Percentiles rank a stretch among this genome's conserved stretches.
phyloP scores from a whole-genome alignment of 148 eudicot genomes.

The Rhododendron molle region DNA sequence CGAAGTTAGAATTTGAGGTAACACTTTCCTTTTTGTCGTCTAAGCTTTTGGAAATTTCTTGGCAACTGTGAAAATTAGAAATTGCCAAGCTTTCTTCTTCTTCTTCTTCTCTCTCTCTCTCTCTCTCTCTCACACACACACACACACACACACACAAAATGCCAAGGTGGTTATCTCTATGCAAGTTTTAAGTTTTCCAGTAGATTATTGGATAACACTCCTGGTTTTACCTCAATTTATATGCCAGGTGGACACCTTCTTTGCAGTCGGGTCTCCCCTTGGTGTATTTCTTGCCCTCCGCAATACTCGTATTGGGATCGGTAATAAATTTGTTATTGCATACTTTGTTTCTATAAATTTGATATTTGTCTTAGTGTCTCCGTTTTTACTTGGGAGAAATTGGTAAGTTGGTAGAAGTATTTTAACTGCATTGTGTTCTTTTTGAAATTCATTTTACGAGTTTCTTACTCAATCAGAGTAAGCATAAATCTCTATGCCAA shows the following conservation, averaged over 20 bases:
- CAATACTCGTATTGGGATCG: conserved; percentile 88
- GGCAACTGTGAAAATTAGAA: neutral
- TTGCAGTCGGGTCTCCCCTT: conserved; percentile 97
- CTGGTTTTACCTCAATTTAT: conserved; percentile 8
- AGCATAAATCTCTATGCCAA: neutral
- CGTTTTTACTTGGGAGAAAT: neutral
- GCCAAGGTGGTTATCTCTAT: neutral
- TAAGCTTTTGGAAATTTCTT: neutral
- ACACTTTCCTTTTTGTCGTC: neutral
- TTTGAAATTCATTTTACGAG: neutral
- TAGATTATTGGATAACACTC: neutral
- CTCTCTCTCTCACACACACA: neutral
- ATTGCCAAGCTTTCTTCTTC: neutral
- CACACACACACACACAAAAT: neutral
- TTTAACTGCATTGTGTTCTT: neutral
- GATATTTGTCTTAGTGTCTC: neutral
- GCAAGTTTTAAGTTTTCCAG: neutral
- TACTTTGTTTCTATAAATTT: conserved; percentile 6
- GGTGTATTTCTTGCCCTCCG: conserved; percentile 97
- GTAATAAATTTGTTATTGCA: conserved; percentile 29
- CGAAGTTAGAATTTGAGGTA: conserved; percentile 88
- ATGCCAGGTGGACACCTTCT: conserved; percentile 87
- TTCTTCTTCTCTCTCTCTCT: neutral
- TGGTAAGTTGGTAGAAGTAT: neutral
- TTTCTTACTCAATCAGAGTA: neutral